These are phyloP conservation scores for Buxus sempervirens DNA, from an alignment of 164 flowering plant genomes.

Conservation along the genomic window DNA sequence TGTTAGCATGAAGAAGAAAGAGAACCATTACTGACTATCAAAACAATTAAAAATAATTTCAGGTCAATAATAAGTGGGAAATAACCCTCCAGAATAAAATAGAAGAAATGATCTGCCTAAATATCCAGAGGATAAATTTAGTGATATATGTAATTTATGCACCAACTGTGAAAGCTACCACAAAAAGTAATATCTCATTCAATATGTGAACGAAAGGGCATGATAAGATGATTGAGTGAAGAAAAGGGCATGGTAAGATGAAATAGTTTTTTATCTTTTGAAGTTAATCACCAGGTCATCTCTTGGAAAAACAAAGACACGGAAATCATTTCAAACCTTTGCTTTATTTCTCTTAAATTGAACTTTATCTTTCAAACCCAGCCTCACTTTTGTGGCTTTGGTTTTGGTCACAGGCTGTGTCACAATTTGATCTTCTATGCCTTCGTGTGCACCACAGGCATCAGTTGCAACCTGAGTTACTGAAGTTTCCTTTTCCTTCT, in stretches of 20 bases:
- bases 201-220: background rate
- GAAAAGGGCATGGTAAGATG: background rate
- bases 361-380: slow-evolving; percentile 39
- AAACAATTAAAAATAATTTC: background rate
- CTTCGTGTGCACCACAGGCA: slow-evolving; percentile 32
- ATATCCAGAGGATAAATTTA: background rate
- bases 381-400: slow-evolving; percentile 15
- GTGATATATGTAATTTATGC: background rate
- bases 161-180: background rate
- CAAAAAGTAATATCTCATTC: background rate
- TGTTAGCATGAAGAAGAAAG: background rate
- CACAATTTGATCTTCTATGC: slow-evolving; percentile 16
- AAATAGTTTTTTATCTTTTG: background rate
- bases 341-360: slow-evolving; percentile 77
- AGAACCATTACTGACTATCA: background rate
- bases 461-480: slow-evolving; percentile 17
- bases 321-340: slow-evolving; percentile 43
- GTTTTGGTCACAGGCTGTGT: slow-evolving; percentile 11
- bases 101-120: background rate
- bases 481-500: slow-evolving; percentile 20
- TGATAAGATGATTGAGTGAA: background rate
- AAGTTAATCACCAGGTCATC: background rate
- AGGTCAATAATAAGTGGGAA: background rate
- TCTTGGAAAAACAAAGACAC: background rate
- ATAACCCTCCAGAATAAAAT: background rate